These are phyloP conservation scores for Camelina hispida DNA, from an alignment of 345 rosid genomes.

Conservation along the genomic window DNA sequence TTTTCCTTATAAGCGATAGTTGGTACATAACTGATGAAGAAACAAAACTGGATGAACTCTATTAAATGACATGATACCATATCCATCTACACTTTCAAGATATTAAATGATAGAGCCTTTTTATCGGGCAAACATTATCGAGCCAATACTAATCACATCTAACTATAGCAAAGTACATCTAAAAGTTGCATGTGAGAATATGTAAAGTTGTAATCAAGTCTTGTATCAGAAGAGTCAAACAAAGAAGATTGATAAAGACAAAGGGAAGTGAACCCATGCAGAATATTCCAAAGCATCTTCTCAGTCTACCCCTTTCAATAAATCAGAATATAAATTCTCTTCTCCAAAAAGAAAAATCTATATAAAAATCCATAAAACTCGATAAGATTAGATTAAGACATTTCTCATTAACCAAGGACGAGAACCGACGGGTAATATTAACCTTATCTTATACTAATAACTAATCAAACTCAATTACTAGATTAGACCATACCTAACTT, in stretches of 20 bases:
- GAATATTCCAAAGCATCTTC: constrained; percentile 47
- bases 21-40: no score
- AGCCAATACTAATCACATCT: background rate
- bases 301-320: background rate
- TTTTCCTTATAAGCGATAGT: background rate
- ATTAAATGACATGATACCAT: background rate
- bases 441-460: constrained; percentile 21
- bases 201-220: constrained; percentile 2
- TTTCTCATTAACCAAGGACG: constrained; percentile 2
- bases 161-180: background rate
- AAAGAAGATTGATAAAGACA: constrained; percentile 25
- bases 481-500: constrained; percentile 12
- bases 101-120: background rate
- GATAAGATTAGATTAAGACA: constrained; percentile 20
- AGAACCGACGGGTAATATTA: background rate
- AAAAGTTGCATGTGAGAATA: background rate
- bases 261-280: constrained; percentile 16
- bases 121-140: background rate
- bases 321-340: background rate
- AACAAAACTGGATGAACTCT: no score
- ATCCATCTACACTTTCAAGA: background rate
- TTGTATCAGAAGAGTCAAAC: constrained; percentile 28
- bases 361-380: constrained; percentile 12
- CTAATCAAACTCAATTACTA: constrained; percentile 20
- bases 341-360: background rate